Evolutionary conservation across 177 flowering plant species (phyloP), one percentile per base, ranked within the genome.

Genomic region (Vitis hybrid): DNA sequence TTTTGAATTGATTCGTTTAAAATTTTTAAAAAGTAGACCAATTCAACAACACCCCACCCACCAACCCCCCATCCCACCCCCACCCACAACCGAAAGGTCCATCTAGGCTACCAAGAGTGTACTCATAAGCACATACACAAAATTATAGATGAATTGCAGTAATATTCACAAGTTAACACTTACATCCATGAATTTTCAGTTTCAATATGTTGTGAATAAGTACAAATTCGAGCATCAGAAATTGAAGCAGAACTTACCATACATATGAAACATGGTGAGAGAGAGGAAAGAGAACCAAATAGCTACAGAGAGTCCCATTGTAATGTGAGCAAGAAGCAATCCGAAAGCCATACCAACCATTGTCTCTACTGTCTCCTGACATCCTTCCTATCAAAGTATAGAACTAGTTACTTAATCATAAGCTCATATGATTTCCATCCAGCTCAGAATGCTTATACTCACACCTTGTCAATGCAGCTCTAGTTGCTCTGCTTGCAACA

Each of bases 291-390:
- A 89, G 70, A 96, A 65, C 99, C 99, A 93, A 68, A 92, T 92
- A 53, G 84, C 85, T 29, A 92, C 3, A 3, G 97, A 77, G 45
- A 90, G 87, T 50, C 97, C 97, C 76, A 76, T 78, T n/a, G 97
- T 93, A 53, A 85, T 9, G 31, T 78, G 99, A 64, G 99, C 97
- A 78, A 96, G 88, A 70, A 96, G 78, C 98, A 96, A 94, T 60
- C 99, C 99, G 52, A 94, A 2, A 56, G 97, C 87, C 99, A 96
- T 96, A 68, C 99, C 98, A 59, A 81, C 72, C 97, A 96, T 93
- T 55, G 97, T 96, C 29, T 97, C 98, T 62, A 96, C 60, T 45
- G 98, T 96, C 80, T 96, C 98, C 77, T 96, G 99, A 77, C 99
- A 93, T 70, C 99, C 99, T 81, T 96, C 99, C 98, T 96, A 51